Conservation (phyloP, 2,329 filamentous ascomycete species). For the Cladosporium oxysporum region DNA sequence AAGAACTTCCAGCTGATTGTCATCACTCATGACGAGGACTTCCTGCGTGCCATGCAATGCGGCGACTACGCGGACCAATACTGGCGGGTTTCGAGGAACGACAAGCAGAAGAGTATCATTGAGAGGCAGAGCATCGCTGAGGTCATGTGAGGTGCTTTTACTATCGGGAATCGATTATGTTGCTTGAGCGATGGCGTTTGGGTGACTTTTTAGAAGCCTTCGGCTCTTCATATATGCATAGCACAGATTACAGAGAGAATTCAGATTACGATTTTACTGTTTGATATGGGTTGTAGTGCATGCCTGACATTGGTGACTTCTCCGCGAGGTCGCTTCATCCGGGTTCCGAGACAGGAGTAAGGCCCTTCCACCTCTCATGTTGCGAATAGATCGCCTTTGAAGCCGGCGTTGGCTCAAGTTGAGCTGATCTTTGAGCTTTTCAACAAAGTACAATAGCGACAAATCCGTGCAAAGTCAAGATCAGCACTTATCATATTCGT, state of each 20-base stretch:
- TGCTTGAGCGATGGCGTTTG: slow-evolving; percentile 13
- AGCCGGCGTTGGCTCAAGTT: too few species aligned
- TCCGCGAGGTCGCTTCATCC: too few species aligned
- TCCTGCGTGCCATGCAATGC: slow-evolving; percentile 89
- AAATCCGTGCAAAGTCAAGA: too few species aligned
- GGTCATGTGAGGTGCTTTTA: slow-evolving; percentile 10
- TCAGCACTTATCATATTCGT: too few species aligned
- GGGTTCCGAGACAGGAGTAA: too few species aligned
- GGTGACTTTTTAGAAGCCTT: not conserved
- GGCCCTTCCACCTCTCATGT: too few species aligned
- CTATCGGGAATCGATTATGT: not conserved
- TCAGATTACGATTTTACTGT: not conserved
- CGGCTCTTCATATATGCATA: not conserved
- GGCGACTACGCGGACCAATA: slow-evolving; percentile 91
- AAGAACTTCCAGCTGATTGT: slow-evolving; percentile 97
- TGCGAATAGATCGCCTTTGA: too few species aligned
- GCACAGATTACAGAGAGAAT: not conserved
- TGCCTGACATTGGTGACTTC: too few species aligned
- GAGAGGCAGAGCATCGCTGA: slow-evolving; percentile 55
- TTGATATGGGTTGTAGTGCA: not conserved
- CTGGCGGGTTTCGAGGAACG: slow-evolving; percentile 80
- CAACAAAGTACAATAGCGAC: too few species aligned
- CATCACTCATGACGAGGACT: slow-evolving; percentile 98
- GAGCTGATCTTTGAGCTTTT: too few species aligned
- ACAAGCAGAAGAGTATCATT: slow-evolving; percentile 85